These are phyloP conservation scores for Coemansia sp. DNA, from an alignment of 192 early-diverging fungal genomes.

Conservation along the genomic window DNA sequence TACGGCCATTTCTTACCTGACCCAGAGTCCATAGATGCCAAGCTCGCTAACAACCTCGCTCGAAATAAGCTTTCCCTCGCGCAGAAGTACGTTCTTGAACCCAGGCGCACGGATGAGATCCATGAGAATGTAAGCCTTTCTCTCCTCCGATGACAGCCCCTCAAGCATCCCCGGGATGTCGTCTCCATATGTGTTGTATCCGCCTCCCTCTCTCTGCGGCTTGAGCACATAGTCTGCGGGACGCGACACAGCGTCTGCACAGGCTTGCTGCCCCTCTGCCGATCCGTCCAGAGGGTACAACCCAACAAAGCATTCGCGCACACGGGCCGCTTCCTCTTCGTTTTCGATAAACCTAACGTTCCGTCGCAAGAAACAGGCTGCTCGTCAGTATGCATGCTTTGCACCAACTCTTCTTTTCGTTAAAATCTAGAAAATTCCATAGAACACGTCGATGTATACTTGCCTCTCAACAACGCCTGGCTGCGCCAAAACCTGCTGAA, in stretches of 20 bases:
- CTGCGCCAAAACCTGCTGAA: constrained; percentile 88
- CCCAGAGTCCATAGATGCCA: constrained; percentile 90
- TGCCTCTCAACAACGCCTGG: constrained; percentile 84
- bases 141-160: constrained; percentile 63
- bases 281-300: constrained; percentile 84
- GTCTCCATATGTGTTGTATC: constrained; percentile 88
- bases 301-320: constrained; percentile 85
- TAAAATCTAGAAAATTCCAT: too few species aligned
- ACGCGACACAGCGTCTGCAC: constrained; percentile 62
- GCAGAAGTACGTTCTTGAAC: constrained; percentile 73
- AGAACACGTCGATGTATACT: constrained; percentile 7
- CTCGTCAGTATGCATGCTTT: neutral
- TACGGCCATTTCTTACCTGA: constrained; percentile 60
- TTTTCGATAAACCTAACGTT: constrained; percentile 53
- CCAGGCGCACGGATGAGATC: constrained; percentile 85
- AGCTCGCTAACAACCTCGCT: constrained; percentile 89
- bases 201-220: constrained; percentile 97
- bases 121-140: constrained; percentile 93
- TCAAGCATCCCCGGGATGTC: constrained; percentile 70
- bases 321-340: constrained; percentile 41
- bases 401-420: neutral
- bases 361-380: neutral
- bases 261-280: constrained; percentile 67
- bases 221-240: constrained; percentile 86
- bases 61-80: constrained; percentile 70